phyloP scores from a whole-genome alignment of 1,284 basidiomycete genomes.

The Cutaneotrichosporon curvatum region DNA sequence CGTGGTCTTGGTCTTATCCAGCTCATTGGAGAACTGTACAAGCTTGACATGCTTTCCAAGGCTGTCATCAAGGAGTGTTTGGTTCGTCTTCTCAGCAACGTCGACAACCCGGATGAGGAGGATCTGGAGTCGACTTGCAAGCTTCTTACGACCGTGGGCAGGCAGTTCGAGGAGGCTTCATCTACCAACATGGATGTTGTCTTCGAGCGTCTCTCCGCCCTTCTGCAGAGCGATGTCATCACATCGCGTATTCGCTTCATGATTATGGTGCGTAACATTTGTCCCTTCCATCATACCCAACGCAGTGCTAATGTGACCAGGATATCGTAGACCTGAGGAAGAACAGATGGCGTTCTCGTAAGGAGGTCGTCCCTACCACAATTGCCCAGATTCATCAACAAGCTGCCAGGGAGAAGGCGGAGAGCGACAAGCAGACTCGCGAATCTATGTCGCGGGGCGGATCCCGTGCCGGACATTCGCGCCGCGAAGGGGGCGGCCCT shows the following conservation, averaged over 20 bases:
- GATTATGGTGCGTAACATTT: constrained; percentile 62
- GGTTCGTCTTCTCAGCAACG: constrained; percentile 85
- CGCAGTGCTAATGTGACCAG: constrained; percentile 47
- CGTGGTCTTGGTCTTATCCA: constrained; percentile 93
- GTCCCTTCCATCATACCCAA: too few relatives aligned
- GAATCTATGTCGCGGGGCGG: constrained; percentile 66
- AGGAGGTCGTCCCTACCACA: constrained; percentile 72
- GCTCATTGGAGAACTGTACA: constrained; percentile 97
- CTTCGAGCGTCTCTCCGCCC: constrained; percentile 79
- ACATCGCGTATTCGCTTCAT: constrained; percentile 89
- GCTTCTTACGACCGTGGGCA: constrained; percentile 81
- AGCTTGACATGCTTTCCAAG: constrained; percentile 88
- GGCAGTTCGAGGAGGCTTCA: constrained; percentile 61
- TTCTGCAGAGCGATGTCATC: constrained; percentile 66
- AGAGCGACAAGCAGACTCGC: constrained; percentile 54
- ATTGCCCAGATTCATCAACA: constrained; percentile 83
- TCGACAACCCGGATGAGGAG: constrained; percentile 92
- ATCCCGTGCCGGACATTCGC: constrained; percentile 71
- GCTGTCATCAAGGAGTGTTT: constrained; percentile 96
- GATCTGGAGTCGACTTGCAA: constrained; percentile 95
- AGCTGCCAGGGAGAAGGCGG: constrained; percentile 66
- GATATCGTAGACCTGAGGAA: constrained; percentile 83
- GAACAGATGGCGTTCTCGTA: constrained; percentile 70
- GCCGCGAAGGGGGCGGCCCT: constrained; percentile 55
- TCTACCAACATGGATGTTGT: constrained; percentile 85